Base-by-base conservation (phyloP, 2,329 filamentous ascomycete genomes). In the Rosellinia necatrix region DNA sequence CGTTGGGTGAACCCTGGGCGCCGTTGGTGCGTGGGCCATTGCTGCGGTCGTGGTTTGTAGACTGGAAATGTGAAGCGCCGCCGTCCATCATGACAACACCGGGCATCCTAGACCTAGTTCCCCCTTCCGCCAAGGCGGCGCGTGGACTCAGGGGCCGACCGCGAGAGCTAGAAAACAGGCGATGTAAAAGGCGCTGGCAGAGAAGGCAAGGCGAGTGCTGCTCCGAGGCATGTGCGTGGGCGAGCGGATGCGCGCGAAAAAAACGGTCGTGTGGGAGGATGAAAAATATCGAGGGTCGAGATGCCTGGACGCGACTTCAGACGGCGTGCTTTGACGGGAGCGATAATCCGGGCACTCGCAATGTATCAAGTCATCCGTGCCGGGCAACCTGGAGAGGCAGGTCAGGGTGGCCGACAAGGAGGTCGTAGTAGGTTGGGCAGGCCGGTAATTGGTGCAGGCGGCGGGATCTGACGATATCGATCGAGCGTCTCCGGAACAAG, bases 1-100 rank as follows among this genome's bases (percentile, higher is more conserved):
- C 67, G 58, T 66, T 67, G 38, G 60, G 57, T 30, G 59, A 56
- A 55, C 46, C 64, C 37, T 58, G 63, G 22, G 61, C 63, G 48
- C 66, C 71, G 54, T 69, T 66, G 17, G 69, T 61, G 47, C 66
- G 53, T 27, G 65, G 71, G 54, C 77, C 77, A 65, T 79, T 77
- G 60, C 79, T 75, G 76, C 79, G 79, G 67, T 84, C 79, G 70
- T 84, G 79, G 68, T 84, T 81, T 65, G 78, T 79, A 68, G 77
- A 80, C 67, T 75, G 74, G 64, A 79, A 79, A 68, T 80, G 80
- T 68, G 77, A 76, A 68, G 72, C 74, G 71, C 79, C 79, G 73
- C 78, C 77, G 63, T 83, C 80, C 80, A 83, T 83, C 65, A 75
- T 78, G 74, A 81, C 74, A 66, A 75, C 68, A 65, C 80, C 78